A percentile compares a stretch with the other conserved stretches of the same genome.
These are phyloP conservation scores for Coriolopsis trogii DNA, from an alignment of 1,284 basidiomycete species.

Conservation along the genomic window DNA sequence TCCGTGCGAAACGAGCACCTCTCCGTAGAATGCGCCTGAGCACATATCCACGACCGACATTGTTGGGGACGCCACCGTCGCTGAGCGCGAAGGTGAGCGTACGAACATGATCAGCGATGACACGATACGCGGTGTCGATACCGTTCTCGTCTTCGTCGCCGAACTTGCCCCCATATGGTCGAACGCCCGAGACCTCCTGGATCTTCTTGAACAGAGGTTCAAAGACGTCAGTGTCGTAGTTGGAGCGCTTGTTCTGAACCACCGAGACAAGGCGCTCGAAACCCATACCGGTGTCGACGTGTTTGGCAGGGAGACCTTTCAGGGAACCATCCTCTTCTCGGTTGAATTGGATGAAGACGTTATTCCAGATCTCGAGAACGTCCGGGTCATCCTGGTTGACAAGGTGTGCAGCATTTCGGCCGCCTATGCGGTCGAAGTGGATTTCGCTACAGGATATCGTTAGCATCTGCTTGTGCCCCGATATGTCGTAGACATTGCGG, in stretches of 20 bases:
- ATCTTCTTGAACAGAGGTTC: slow-evolving; percentile 88
- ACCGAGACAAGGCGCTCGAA: slow-evolving; percentile 97
- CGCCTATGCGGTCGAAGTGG: slow-evolving; percentile 95
- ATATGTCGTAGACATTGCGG: neutral
- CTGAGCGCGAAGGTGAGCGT: slow-evolving; percentile 95
- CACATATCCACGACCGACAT: slow-evolving; percentile 96
- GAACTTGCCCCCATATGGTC: slow-evolving; percentile 88
- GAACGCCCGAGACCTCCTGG: slow-evolving; percentile 87
- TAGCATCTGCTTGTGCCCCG: neutral
- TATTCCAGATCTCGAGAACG: slow-evolving; percentile 99
- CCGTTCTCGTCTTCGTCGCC: slow-evolving; percentile 94
- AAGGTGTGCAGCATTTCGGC: slow-evolving; percentile 87
- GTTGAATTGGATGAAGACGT: slow-evolving; percentile 99
- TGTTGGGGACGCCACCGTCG: slow-evolving; percentile 96
- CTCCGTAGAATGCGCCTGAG: slow-evolving; percentile 90
- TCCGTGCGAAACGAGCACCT: slow-evolving; percentile 93
- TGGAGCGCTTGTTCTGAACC: slow-evolving; percentile 89
- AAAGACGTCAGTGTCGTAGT: slow-evolving; percentile 99
- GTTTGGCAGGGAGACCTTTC: slow-evolving; percentile 85
- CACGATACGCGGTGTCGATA: slow-evolving; percentile 96
- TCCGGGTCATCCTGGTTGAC: slow-evolving; percentile 96
- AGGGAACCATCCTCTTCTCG: slow-evolving; percentile 89
- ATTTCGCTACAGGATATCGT: slow-evolving; percentile 70
- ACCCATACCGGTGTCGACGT: slow-evolving; percentile 99
- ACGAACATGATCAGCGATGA: slow-evolving; percentile 96